phyloP scores from a whole-genome alignment of 805 yeast species.

The Nakazawaea sp. region DNA sequence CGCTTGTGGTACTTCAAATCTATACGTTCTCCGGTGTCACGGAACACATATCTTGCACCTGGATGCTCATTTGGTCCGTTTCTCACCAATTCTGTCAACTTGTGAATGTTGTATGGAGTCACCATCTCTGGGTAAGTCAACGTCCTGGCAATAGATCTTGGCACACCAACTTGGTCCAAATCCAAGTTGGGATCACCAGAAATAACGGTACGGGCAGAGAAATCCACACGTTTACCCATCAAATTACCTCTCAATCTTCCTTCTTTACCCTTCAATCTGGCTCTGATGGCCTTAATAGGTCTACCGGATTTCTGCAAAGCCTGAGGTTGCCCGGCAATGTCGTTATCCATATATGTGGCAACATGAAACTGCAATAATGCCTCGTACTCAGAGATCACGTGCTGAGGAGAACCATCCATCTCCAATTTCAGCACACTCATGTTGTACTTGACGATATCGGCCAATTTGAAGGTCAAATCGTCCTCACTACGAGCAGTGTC shows the following conservation, averaged over 20 bases:
- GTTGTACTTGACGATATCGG: constrained; percentile 94
- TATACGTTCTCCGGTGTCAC: constrained; percentile 98
- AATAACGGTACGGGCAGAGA: constrained; percentile 97
- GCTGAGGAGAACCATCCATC: constrained; percentile 99
- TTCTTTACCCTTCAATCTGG: constrained; percentile 99
- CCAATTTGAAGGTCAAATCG: constrained; percentile 95
- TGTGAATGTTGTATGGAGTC: constrained; percentile 94
- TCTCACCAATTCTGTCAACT: constrained; percentile 85
- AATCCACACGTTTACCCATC: constrained; percentile 99
- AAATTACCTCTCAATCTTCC: constrained; percentile 97
- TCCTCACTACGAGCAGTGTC: constrained; percentile 99
- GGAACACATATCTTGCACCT: constrained; percentile 96
- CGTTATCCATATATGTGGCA: constrained; percentile 99
- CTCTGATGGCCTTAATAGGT: constrained; percentile 96
- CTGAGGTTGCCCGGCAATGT: constrained; percentile 99
- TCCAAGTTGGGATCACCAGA: constrained; percentile 99
- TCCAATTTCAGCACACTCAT: constrained; percentile 95
- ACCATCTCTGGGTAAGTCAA: constrained; percentile 95
- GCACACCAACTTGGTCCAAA: constrained; percentile 98
- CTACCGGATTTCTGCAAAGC: constrained; percentile 98
- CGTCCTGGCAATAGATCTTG: constrained; percentile 92
- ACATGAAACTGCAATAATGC: constrained; percentile 94
- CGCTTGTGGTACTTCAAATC: constrained; percentile 95
- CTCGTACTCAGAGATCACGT: constrained; percentile 94
- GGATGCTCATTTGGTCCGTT: constrained; percentile 99